Percentiles rank a stretch among this genome's conserved stretches.
These are phyloP conservation scores for Echium plantagineum DNA, from an alignment of 257 asterid genomes.

Conservation along the genomic window DNA sequence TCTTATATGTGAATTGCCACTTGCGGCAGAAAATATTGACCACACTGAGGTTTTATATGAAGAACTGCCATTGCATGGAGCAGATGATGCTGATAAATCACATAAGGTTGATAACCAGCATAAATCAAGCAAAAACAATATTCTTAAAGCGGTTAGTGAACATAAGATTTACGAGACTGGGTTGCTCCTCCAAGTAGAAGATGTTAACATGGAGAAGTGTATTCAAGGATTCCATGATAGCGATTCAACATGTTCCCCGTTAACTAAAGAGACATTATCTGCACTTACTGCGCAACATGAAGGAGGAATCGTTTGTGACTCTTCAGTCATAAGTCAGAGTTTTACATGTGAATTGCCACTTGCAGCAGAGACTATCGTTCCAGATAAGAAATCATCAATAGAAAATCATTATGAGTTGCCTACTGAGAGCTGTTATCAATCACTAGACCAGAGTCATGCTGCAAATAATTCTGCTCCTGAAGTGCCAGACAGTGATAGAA, in stretches of 20 bases:
- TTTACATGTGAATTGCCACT: constrained; percentile 12
- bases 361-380: constrained; percentile 14
- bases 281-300: constrained; percentile 16
- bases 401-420: constrained; percentile 15
- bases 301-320: constrained; percentile 11
- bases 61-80: neutral
- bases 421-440: constrained; percentile 21
- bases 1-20: constrained; percentile 14
- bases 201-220: neutral
- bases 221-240: neutral
- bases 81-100: neutral
- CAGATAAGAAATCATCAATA: constrained; percentile 16
- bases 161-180: constrained; percentile 11
- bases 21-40: constrained; percentile 10
- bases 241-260: neutral
- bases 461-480: constrained; percentile 18
- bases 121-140: neutral
- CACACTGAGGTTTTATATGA: neutral
- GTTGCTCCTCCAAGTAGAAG: neutral
- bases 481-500: constrained; percentile 19
- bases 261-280: constrained; percentile 4
- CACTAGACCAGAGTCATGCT: constrained; percentile 20
- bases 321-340: constrained; percentile 20
- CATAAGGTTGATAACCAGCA: neutral
- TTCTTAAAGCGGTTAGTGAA: constrained; percentile 16